These are phyloP conservation scores for Talaromyces islandicus DNA, from an alignment of 2,329 filamentous ascomycete genomes.

Conservation along the genomic window DNA sequence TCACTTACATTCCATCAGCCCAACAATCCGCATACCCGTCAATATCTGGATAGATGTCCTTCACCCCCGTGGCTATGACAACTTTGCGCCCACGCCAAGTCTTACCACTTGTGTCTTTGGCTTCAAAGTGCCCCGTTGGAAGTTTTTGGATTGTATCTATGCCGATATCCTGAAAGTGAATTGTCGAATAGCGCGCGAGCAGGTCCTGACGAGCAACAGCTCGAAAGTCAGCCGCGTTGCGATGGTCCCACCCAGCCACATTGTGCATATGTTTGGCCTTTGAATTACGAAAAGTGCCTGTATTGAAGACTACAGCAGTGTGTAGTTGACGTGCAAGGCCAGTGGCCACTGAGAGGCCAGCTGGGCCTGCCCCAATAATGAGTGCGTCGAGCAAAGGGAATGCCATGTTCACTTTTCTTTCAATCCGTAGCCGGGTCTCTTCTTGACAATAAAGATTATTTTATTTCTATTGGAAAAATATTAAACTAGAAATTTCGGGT, in stretches of 20 bases:
- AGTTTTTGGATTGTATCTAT: background rate
- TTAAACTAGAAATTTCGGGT: background rate
- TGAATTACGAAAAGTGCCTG: constrained; percentile 37
- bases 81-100: constrained; percentile 48
- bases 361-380: constrained; percentile 41
- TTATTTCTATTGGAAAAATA: background rate
- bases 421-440: background rate
- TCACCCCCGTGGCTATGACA: constrained; percentile 49
- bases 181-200: constrained; percentile 2
- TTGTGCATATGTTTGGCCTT: constrained; percentile 42
- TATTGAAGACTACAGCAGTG: constrained; percentile 41
- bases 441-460: background rate
- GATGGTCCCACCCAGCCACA: constrained; percentile 32
- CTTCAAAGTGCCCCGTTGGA: constrained; percentile 26
- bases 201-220: constrained; percentile 2
- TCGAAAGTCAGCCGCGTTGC: constrained; percentile 21
- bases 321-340: constrained; percentile 33
- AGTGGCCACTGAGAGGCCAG: constrained; percentile 38
- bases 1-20: constrained; percentile 31
- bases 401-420: background rate
- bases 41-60: constrained; percentile 47
- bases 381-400: constrained; percentile 22
- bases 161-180: constrained; percentile 11
- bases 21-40: constrained; percentile 51
- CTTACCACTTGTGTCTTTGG: constrained; percentile 36